A percentile compares a stretch with the other conserved stretches of the same genome.
These are phyloP conservation scores for Picea sitchensis DNA, from an alignment of 75 land plant species.

Conservation along the genomic window DNA sequence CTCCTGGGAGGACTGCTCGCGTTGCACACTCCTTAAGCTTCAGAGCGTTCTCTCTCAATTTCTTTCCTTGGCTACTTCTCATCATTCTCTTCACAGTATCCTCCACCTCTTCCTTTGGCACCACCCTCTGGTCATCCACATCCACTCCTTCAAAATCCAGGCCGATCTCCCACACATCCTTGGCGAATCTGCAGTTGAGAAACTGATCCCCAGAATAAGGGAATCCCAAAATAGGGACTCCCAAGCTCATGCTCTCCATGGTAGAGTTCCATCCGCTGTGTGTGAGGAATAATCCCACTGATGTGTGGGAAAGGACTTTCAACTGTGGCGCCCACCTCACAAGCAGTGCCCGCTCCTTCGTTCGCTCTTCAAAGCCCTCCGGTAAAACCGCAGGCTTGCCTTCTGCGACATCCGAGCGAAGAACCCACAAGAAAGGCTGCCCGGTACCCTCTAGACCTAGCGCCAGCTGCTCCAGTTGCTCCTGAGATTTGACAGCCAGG, in stretches of 20 bases:
- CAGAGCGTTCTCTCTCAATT: background rate
- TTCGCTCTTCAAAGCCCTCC: background rate
- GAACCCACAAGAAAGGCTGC: conserved; percentile 4
- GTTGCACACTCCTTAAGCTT: background rate
- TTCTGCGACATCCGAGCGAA: background rate
- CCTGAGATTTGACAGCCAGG: no score
- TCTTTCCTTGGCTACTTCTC: background rate
- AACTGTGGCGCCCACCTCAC: background rate
- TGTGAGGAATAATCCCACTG: background rate
- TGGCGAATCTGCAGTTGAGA: background rate
- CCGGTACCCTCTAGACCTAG: background rate
- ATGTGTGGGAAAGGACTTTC: background rate
- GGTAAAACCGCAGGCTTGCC: background rate
- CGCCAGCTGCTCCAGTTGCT: no score
- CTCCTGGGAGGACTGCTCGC: background rate
- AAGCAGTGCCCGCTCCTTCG: background rate
- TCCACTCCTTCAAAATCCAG: conserved; percentile 1
- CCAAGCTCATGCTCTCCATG: background rate
- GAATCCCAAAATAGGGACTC: background rate
- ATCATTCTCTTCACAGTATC: background rate
- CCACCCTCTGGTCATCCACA: background rate
- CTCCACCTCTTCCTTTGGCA: background rate
- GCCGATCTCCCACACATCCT: background rate
- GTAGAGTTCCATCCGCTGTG: background rate
- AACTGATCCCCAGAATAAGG: background rate